phyloP scores from a whole-genome alignment of 2,329 filamentous ascomycete species.

The Colletotrichum plurivorum region DNA sequence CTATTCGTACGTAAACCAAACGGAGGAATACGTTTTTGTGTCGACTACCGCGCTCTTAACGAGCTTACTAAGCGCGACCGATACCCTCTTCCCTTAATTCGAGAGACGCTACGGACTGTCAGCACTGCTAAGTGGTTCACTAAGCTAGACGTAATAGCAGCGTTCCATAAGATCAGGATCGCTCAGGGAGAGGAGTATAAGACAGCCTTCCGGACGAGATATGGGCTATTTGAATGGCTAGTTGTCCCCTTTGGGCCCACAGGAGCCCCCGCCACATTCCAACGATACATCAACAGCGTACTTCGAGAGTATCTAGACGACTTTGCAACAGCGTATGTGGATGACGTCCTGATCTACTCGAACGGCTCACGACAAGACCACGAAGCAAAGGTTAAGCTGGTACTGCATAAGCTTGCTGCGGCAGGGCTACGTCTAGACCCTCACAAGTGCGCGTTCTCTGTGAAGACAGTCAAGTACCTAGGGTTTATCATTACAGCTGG shows the following conservation, averaged over 20 bases:
- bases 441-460: no score
- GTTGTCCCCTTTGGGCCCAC: slow-evolving; percentile 48
- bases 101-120: neutral
- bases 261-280: slow-evolving; percentile 40
- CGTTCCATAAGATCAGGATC: slow-evolving; percentile 51
- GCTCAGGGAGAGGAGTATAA: slow-evolving; percentile 50
- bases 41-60: neutral
- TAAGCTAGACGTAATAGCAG: slow-evolving; percentile 40
- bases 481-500: no score
- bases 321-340: slow-evolving; percentile 41
- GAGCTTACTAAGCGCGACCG: neutral
- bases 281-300: slow-evolving; percentile 43
- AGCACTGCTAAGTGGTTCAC: neutral
- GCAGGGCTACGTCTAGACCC: no score
- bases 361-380: slow-evolving; percentile 26
- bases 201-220: slow-evolving; percentile 51
- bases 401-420: neutral
- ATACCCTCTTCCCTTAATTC: neutral
- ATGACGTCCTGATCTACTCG: slow-evolving; percentile 41
- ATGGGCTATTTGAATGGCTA: slow-evolving; percentile 50
- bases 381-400: neutral
- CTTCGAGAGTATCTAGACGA: slow-evolving; percentile 42
- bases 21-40: neutral
- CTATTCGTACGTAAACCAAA: neutral
- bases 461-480: no score